phyloP scores from a whole-genome alignment of 306 rosid genomes.

The Amphicarpaea edgeworthii region DNA sequence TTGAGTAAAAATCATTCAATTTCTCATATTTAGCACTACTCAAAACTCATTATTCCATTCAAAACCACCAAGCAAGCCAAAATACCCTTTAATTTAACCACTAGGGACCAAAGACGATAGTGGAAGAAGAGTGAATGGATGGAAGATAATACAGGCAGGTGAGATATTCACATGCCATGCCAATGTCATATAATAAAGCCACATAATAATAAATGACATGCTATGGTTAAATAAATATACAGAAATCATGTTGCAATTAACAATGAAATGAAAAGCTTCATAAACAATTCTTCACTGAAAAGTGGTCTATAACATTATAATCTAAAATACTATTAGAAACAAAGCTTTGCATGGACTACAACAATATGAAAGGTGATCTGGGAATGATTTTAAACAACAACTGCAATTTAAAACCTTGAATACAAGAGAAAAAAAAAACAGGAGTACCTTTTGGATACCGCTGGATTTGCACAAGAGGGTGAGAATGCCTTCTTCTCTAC shows the following conservation, averaged over 20 bases:
- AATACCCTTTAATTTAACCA: not conserved
- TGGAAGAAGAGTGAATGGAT: not conserved
- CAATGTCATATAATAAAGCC: slow-evolving; percentile 3
- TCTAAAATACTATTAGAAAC: not conserved
- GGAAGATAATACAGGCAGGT: slow-evolving; percentile 10
- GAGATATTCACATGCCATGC: slow-evolving; percentile 4
- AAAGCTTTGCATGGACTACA: slow-evolving; percentile 54
- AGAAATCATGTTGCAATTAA: slow-evolving; percentile 28
- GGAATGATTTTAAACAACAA: slow-evolving; percentile 40
- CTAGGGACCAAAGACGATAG: not conserved
- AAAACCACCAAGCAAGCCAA: slow-evolving; percentile 11
- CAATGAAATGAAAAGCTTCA: slow-evolving; percentile 1
- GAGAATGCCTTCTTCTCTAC: slow-evolving; percentile 61
- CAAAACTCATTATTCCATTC: not conserved
- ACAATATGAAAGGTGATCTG: slow-evolving; percentile 44
- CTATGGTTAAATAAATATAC: not conserved
- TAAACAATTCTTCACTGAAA: slow-evolving; percentile 26
- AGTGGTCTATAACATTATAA: slow-evolving; percentile 16
- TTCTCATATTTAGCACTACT: not conserved
- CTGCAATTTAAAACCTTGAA: not conserved
- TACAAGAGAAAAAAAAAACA: slow-evolving; percentile 23
- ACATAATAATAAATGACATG: slow-evolving; percentile 20
- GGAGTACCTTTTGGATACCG: slow-evolving; percentile 75
- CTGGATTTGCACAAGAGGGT: slow-evolving; percentile 62
- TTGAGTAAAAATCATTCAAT: not conserved